Conservation (phyloP, 2,329 filamentous ascomycete genomes). For the Colletotrichum orbiculare region DNA sequence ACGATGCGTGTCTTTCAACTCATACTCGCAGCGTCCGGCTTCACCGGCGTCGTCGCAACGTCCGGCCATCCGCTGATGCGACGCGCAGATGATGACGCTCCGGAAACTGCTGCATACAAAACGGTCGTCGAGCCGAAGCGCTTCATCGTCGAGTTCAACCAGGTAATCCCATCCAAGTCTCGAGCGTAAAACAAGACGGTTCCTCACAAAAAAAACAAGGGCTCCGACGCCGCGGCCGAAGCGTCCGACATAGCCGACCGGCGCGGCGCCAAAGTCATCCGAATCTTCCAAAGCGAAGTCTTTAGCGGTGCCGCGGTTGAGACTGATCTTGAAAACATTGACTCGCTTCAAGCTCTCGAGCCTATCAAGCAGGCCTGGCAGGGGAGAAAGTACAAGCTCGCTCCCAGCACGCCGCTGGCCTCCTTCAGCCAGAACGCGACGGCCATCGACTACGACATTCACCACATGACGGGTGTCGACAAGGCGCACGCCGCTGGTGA, state of each 20-base stretch:
- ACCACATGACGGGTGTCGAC: conserved; percentile 53
- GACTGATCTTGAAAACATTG: conserved; percentile 31
- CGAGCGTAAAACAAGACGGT: too few relatives aligned
- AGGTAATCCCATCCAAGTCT: neutral
- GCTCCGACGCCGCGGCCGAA: conserved; percentile 13
- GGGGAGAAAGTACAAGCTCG: conserved; percentile 19
- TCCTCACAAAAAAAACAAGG: conserved; percentile 8
- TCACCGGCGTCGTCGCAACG: conserved; percentile 7
- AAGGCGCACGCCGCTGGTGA: conserved; percentile 50
- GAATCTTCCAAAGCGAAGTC: conserved; percentile 43
- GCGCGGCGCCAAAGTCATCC: conserved; percentile 26
- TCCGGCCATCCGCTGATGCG: conserved; percentile 14
- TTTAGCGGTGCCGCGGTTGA: conserved; percentile 41
- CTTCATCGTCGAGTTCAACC: conserved; percentile 33
- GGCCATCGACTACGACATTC: conserved; percentile 46
- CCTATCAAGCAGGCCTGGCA: conserved; percentile 33
- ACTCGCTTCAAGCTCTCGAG: conserved; percentile 32
- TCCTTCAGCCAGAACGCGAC: conserved; percentile 29
- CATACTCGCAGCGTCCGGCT: conserved; percentile 17
- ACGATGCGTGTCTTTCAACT: conserved; percentile 17
- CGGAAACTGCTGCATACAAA: conserved; percentile 22
- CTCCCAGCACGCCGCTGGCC: conserved; percentile 7
- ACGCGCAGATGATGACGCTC: conserved; percentile 22
- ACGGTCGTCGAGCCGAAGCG: conserved; percentile 25
- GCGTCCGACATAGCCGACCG: conserved; percentile 12